Conservation (phyloP, 2,329 filamentous ascomycete species). For the Shiraia bambusicola region DNA sequence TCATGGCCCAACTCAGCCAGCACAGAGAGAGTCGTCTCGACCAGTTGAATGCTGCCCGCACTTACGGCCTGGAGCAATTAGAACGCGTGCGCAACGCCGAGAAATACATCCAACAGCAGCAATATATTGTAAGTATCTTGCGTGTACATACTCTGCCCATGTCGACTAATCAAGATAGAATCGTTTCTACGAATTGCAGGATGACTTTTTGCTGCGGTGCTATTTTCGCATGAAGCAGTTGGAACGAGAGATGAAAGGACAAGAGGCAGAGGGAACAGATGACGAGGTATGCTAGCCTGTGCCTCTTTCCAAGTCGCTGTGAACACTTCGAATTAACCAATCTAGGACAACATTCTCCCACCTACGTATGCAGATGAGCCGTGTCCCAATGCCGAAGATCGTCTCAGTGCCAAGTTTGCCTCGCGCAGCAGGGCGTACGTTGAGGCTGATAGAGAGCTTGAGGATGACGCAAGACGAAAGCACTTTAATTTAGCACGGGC, state of each 20-base stretch:
- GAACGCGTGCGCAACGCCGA: slow-evolving; percentile 39
- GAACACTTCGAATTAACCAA: slow-evolving; percentile 2
- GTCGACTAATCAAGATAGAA: slow-evolving; percentile 25
- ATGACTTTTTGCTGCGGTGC: slow-evolving; percentile 39
- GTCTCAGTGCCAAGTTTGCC: slow-evolving; percentile 39
- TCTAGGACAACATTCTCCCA: slow-evolving; percentile 36
- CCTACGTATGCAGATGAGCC: slow-evolving; percentile 36
- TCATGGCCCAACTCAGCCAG: slow-evolving; percentile 56
- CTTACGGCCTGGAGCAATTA: slow-evolving; percentile 42
- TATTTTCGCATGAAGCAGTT: slow-evolving; percentile 44
- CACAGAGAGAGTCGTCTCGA: slow-evolving; percentile 46
- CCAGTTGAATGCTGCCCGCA: slow-evolving; percentile 42
- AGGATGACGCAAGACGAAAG: slow-evolving; percentile 30
- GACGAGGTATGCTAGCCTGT: slow-evolving; percentile 38
- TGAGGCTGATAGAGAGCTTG: slow-evolving; percentile 41
- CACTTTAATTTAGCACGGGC: slow-evolving; percentile 24
- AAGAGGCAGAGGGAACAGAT: slow-evolving; percentile 44
- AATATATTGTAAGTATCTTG: slow-evolving; percentile 38
- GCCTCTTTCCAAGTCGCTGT: not conserved
- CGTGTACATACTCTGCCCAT: not conserved
- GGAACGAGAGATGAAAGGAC: slow-evolving; percentile 36
- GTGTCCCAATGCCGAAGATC: slow-evolving; percentile 25
- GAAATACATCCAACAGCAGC: slow-evolving; percentile 35
- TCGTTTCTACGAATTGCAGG: slow-evolving; percentile 35
- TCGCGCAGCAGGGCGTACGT: slow-evolving; percentile 46